Base-by-base conservation (phyloP, 75 land plant genomes). In the Selaginella tamariscina region DNA sequence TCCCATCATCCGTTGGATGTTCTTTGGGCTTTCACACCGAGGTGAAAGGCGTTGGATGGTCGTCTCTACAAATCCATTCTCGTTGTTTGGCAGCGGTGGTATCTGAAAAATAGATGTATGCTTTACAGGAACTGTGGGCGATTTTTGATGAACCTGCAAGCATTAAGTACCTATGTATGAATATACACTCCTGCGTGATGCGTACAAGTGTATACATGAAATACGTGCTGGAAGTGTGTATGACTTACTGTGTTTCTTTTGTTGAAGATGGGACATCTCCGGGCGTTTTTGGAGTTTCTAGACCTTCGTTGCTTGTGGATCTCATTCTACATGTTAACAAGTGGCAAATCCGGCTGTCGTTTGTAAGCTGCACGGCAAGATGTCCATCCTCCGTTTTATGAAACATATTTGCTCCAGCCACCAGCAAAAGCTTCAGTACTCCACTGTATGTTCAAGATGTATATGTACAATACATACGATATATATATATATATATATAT, bases 331-430 rank as follows among this genome's bases (percentile, higher is more conserved):
- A 33, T n/a, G 63, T 67, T 2, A 77, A 64, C 29, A 73, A 54
- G 21, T 72, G 55, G 11, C 54, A 28, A 18, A 62, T 77, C 32
- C 39, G 55, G 31, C 24, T 23, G 21, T 77, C 75, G 72, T 31
- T 9, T 27, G 79, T 67, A 33, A 77, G 28, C 18, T 77, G 70
- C 39, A 72, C 18, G 31, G 79, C 74, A 67, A 77, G 56, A 29
- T 65, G 75, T 31, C 69, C 75, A 55, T 66, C 54, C 24, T 54
- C 73, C n/a, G 70, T 77, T 32, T 64, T 77, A 23, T 60, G 69
- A 68, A 65, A 72, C 2, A 72, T n/a, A 24, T 77, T 62, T 56
- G 71, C 79, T 30, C 79, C 79, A 54, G 70, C 65, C 22, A 54
- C 66, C 11, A 72, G 54, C 30, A 77, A 32, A n/a, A 77, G 64